Percentiles rank a stretch among this genome's conserved stretches.
Conservation (phyloP, 352 stramenopile species). For the Globisporangium parvum region DNA sequence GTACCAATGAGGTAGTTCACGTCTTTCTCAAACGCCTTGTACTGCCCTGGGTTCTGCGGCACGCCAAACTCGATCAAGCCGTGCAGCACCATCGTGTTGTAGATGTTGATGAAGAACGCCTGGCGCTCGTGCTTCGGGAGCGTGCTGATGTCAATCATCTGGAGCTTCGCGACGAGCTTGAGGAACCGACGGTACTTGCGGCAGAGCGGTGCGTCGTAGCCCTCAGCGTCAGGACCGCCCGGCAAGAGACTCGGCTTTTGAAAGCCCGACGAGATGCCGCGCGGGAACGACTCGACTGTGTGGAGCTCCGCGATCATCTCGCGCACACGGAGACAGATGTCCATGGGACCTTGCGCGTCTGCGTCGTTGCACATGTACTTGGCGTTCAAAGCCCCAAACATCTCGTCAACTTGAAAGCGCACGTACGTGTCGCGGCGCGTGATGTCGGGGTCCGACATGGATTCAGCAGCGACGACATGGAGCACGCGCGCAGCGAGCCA, state of each 20-base stretch:
- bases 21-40: slow-evolving; percentile 80
- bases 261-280: slow-evolving; percentile 69
- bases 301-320: slow-evolving; percentile 68
- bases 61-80: slow-evolving; percentile 80
- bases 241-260: slow-evolving; percentile 21
- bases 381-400: slow-evolving; percentile 77
- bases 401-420: slow-evolving; percentile 81
- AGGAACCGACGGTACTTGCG: slow-evolving; percentile 72
- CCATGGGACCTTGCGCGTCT: slow-evolving; percentile 48
- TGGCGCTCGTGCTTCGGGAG: slow-evolving; percentile 81
- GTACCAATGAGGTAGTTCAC: slow-evolving; percentile 69
- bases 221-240: slow-evolving; percentile 17
- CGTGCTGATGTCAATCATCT: slow-evolving; percentile 63
- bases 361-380: slow-evolving; percentile 59
- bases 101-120: slow-evolving; percentile 88
- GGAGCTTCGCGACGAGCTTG: slow-evolving; percentile 54
- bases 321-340: slow-evolving; percentile 61
- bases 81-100: slow-evolving; percentile 86
- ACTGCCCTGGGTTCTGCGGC: slow-evolving; percentile 80
- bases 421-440: slow-evolving; percentile 48
- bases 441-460: slow-evolving; percentile 38
- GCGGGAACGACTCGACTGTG: slow-evolving; percentile 51
- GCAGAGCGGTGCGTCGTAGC: slow-evolving; percentile 53
- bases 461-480: slow-evolving; percentile 52
- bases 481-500: slow-evolving; percentile 41